Evolutionary conservation across 768 basidiomycete genomes (phyloP), one percentile per base, ranked within the genome.

Genomic region (Leccinum arenicola): DNA sequence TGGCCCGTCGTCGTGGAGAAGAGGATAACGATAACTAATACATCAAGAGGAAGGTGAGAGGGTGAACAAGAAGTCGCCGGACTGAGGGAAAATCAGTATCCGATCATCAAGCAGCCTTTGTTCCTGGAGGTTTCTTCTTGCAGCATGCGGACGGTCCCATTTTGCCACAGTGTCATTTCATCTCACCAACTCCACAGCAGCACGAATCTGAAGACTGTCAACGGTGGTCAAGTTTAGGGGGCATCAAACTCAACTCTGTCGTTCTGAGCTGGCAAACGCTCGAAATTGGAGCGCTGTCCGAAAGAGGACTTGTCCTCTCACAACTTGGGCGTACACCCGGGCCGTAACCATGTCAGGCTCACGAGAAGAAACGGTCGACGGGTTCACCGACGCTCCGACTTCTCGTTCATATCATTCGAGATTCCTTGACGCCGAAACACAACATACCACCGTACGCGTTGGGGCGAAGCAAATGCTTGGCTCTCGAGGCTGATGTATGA

Each of bases 371-470:
- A 19, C n/a, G 38, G 43, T 43, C n/a, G 5, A 43, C 43, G 43
- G 43, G 4, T 19, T 43, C 43, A 10, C 43, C n/a, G 43, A 43
- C n/a, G 9, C n/a, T 11, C 43, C 43, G 43, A 43, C 43, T 43
- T 43, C 43, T 43, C 43, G n/a, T 43, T 43, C 43, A 19, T 43
- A 11, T 19, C 10, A 19, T n/a, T n/a, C 40, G n/a, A 11, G 43
- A 43, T 17, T 86, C 88, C 65, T 84, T 84, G 60, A 91, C 72
- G 7, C 91, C 93, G 66, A 94, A 93, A 73, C 81, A 89, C 52
- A 94, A 74, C 64, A 94, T 81, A 19, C 90, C 91, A 4, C 91
- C 88, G 58, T 78, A 93, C 3, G 77, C 73, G 14, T 70, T 54
- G 1, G 74, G 70, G 4, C 86, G 77, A 54, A 92, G 74, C 40